A percentile compares a stretch with the other conserved stretches of the same genome.
These are phyloP conservation scores for Marchantia paleacea DNA, from an alignment of 225 moss, liverwort and hornwort species.

Conservation along the genomic window DNA sequence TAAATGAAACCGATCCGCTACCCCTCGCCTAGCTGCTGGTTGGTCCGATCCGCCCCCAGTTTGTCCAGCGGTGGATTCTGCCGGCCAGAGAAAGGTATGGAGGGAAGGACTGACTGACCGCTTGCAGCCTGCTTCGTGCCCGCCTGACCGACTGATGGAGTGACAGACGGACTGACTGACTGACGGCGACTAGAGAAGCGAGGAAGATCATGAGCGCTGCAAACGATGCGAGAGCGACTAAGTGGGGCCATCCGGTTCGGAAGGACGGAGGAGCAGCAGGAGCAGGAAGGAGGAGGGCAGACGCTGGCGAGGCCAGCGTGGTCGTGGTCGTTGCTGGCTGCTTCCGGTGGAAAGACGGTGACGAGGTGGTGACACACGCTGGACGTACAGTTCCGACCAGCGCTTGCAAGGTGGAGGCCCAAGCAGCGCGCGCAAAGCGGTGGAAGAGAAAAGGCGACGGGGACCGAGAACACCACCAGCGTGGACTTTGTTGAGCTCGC, in stretches of 20 bases:
- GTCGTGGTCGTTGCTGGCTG: not conserved
- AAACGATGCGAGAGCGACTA: no score
- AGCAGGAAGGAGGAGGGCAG: not conserved
- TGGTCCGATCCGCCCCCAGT: not conserved
- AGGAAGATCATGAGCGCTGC: not conserved
- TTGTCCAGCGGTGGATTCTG: not conserved
- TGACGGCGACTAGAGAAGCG: no score
- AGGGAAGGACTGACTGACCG: not conserved
- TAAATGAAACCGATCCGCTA: not conserved
- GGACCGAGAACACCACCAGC: not conserved
- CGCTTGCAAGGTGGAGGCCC: not conserved
- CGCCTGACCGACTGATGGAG: not conserved
- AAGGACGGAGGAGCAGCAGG: not conserved
- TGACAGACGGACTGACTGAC: no score
- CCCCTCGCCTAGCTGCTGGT: no score
- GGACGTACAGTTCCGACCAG: not conserved
- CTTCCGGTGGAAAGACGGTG: not conserved
- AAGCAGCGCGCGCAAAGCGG: not conserved
- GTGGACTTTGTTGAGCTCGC: slow-evolving; percentile 6
- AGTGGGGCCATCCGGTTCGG: not conserved
- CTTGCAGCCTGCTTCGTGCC: no score
- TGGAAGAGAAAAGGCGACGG: not conserved
- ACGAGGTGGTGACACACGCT: slow-evolving; percentile 8
- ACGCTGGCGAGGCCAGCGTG: not conserved
- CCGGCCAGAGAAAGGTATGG: not conserved